phyloP scores from a whole-genome alignment of 768 basidiomycete species.

The Leucocoprinus birnbaumii region DNA sequence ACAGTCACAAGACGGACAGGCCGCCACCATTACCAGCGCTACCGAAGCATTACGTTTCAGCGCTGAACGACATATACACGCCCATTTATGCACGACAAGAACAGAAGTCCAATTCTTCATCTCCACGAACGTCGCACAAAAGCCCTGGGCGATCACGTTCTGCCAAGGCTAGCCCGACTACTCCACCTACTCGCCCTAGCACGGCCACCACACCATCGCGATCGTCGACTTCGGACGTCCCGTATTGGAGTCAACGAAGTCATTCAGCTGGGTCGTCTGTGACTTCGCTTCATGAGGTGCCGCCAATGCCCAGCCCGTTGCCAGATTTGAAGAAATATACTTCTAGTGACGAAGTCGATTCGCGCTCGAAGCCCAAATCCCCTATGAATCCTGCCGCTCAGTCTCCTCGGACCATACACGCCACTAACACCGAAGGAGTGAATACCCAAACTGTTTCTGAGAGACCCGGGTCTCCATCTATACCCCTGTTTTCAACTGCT shows the following conservation, averaged over 20 bases:
- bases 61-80: neutral
- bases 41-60: constrained; percentile 2
- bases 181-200: constrained; percentile 30
- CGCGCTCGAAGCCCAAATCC: constrained; percentile 6
- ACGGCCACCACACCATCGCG: constrained; percentile 36
- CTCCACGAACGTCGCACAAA: neutral
- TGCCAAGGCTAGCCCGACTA: neutral
- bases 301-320: constrained; percentile 34
- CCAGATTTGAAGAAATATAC: constrained; percentile 1
- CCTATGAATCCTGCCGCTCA: neutral
- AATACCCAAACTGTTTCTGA: neutral
- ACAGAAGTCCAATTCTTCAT: neutral
- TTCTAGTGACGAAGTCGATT: neutral
- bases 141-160: neutral
- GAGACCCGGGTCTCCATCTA: constrained; percentile 35
- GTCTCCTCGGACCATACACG: constrained; percentile 1
- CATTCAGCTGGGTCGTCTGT: constrained; percentile 49
- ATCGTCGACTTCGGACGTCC: constrained; percentile 60
- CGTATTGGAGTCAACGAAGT: constrained; percentile 42
- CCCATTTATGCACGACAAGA: neutral
- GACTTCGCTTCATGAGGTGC: constrained; percentile 47
- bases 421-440: constrained; percentile 11
- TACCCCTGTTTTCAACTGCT: constrained; percentile 48
- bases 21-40: constrained; percentile 6
- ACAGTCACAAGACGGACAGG: neutral